Evolutionary conservation across 192 early-diverging fungal genomes (phyloP), one percentile per base, ranked within the genome.

Genomic region (Coemansia sp.): DNA sequence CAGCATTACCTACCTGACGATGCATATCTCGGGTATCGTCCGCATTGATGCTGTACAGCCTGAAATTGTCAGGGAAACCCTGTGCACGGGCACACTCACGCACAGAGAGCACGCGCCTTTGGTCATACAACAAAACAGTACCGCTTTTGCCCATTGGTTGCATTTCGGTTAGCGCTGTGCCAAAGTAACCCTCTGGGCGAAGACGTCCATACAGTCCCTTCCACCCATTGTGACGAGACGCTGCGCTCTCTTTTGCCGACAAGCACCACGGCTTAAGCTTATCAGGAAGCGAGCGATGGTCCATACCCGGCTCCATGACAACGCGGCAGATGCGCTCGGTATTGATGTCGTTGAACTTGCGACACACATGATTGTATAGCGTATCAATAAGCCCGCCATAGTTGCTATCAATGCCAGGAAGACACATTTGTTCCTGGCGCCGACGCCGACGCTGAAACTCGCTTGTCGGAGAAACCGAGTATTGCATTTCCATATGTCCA

Each of bases 1-100:
- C 88, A 3, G 89, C 89, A 60, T 91, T 91, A 19, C 89, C 89
- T 9, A 91, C 71, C 60, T 91, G 89, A 3, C 82, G 78, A 57
- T 88, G 81, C 84, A 85, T 85, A 23, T 83, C 76, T 21, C 74
- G 83, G 30, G 75, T 55, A 25, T 71, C 70, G 39, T 74, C 69
- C 6, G 62, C 62, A 31, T 72, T 61, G 36, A 68, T 61, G 46
- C 73, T 80, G 11, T 75, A 72, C 31, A 91, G 85, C 33, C 70
- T 59, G 42, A 90, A 90, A 2, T 70, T 67, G 36, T 91, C 90
- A 0, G 90, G 88, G 69, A 91, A 91, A 8, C 88, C 88, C 68
- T 91, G 90, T 4, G 83, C 84, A 21, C 90, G 84, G 11, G 90
- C 90, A 61, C 76, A 84, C 61, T 91, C 88, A 36, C 88, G 80